Evolutionary conservation across 768 basidiomycete genomes (phyloP).

Genomic region (Xerocomellus chrysenteron): DNA sequence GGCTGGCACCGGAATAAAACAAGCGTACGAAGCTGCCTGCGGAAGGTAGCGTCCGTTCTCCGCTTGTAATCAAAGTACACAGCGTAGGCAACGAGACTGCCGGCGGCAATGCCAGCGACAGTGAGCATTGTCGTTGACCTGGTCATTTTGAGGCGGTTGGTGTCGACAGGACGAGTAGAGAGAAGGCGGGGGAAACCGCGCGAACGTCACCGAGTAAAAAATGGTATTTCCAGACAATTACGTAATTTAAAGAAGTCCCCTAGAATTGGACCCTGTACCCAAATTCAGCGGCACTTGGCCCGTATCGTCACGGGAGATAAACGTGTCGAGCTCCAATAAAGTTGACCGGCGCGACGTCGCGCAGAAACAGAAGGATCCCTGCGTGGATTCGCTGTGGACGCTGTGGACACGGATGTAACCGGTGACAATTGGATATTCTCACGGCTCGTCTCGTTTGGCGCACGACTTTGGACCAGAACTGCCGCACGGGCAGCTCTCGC

Average conservation of each 20-base stretch:
- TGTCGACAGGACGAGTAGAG: slow-evolving; percentile 6
- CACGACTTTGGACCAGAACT: slow-evolving; percentile 18
- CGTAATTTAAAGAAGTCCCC: slow-evolving; percentile 16
- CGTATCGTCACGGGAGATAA: not conserved
- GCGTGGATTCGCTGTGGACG: not conserved
- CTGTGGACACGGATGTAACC: slow-evolving; percentile 12
- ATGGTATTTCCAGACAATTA: slow-evolving; percentile 19
- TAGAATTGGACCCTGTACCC: not conserved
- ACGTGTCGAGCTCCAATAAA: too few relatives aligned
- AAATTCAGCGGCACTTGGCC: not conserved
- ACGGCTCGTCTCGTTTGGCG: slow-evolving; percentile 18
- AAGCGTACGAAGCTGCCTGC: slow-evolving; percentile 80
- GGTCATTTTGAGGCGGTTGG: slow-evolving; percentile 17
- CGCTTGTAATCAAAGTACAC: slow-evolving; percentile 95
- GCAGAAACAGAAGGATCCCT: too few relatives aligned
- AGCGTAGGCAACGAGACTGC: slow-evolving; percentile 72
- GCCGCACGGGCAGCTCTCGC: slow-evolving; percentile 21
- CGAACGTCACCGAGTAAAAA: slow-evolving; percentile 10
- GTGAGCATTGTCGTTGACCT: slow-evolving; percentile 41
- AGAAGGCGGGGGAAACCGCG: slow-evolving; percentile 5
- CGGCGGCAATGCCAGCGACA: slow-evolving; percentile 47
- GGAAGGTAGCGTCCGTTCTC: slow-evolving; percentile 82
- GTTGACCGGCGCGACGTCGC: too few relatives aligned
- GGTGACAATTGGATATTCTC: slow-evolving; percentile 16
- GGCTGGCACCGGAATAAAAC: not conserved